A percentile compares a stretch with the other conserved stretches of the same genome.
These are phyloP conservation scores for Pogostemon cablin DNA, from an alignment of 257 asterid genomes.

Conservation along the genomic window DNA sequence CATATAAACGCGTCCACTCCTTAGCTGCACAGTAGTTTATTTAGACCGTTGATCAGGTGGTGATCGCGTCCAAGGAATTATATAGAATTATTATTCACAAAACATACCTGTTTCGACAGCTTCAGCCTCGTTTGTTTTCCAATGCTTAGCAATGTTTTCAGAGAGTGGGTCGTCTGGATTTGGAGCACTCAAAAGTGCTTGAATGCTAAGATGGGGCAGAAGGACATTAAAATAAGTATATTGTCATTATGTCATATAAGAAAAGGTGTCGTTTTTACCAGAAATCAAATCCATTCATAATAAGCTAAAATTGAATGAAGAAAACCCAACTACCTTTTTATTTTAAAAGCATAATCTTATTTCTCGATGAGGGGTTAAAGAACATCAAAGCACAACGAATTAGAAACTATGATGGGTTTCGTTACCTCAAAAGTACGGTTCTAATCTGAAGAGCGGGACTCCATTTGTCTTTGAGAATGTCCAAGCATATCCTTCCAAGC, in stretches of 20 bases:
- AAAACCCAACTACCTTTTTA: neutral
- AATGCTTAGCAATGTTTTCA: conserved; percentile 97
- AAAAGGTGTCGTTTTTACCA: neutral
- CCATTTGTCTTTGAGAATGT: conserved; percentile 99
- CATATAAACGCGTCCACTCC: conserved; percentile 96
- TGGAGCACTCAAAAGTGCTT: conserved; percentile 99
- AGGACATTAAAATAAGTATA: neutral
- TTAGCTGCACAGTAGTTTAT: conserved; percentile 46
- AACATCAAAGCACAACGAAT: neutral
- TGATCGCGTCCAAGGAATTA: neutral
- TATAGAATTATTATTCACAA: neutral
- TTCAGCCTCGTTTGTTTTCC: conserved; percentile 96
- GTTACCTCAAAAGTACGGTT: conserved; percentile 94
- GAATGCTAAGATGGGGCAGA: conserved; percentile 61
- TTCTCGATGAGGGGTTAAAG: neutral
- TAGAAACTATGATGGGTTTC: conserved; percentile 17
- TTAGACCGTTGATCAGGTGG: neutral
- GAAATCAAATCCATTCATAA: neutral
- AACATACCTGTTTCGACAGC: conserved; percentile 95
- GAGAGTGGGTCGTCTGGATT: conserved; percentile 99
- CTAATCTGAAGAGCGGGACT: conserved; percentile 99
- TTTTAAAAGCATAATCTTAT: conserved; percentile 4
- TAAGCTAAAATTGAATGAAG: neutral
- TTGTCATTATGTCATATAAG: neutral
- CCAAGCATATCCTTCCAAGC: conserved; percentile 99